A percentile compares a stretch with the other conserved stretches of the same genome.
Conservation (phyloP, 306 rosid species). For the Corylus avellana region DNA sequence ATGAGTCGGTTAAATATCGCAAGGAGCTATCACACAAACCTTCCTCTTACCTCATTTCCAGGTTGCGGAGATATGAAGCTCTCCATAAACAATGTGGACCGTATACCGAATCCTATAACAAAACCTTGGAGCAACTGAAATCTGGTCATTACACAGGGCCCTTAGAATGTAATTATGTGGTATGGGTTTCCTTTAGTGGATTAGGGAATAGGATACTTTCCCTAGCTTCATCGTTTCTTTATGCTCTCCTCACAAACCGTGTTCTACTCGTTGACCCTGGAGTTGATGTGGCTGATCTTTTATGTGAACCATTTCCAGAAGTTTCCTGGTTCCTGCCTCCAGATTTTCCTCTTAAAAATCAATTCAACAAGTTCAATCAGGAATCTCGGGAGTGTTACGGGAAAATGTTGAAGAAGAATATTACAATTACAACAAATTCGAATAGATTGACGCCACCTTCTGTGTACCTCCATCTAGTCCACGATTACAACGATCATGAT, state of each 20-base stretch:
- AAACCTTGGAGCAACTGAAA: slow-evolving; percentile 51
- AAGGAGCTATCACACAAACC: slow-evolving; percentile 45
- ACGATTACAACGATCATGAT: slow-evolving; percentile 66
- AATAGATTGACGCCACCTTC: slow-evolving; percentile 27
- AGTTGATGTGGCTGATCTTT: slow-evolving; percentile 62
- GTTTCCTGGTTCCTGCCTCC: slow-evolving; percentile 68
- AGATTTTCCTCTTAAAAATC: slow-evolving; percentile 50
- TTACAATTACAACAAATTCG: slow-evolving; percentile 22
- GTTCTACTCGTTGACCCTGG: slow-evolving; percentile 77
- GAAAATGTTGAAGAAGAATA: slow-evolving; percentile 58
- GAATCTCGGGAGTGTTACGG: slow-evolving; percentile 55
- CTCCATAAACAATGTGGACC: slow-evolving; percentile 70
- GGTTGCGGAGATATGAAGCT: slow-evolving; percentile 60
- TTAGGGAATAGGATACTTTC: slow-evolving; percentile 74
- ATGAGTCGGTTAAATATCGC: slow-evolving; percentile 46
- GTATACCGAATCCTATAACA: slow-evolving; percentile 56
- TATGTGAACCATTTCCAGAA: slow-evolving; percentile 76
- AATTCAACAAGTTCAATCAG: slow-evolving; percentile 46
- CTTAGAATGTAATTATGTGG: slow-evolving; percentile 56
- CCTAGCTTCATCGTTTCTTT: slow-evolving; percentile 66
- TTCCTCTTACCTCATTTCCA: slow-evolving; percentile 60
- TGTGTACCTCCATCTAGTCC: slow-evolving; percentile 67
- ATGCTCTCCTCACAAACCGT: slow-evolving; percentile 72
- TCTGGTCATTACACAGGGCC: slow-evolving; percentile 42
- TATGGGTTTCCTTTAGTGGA: slow-evolving; percentile 73